Evolutionary conservation across 345 rosid genomes (phyloP).

Genomic region (Dimocarpus longan): DNA sequence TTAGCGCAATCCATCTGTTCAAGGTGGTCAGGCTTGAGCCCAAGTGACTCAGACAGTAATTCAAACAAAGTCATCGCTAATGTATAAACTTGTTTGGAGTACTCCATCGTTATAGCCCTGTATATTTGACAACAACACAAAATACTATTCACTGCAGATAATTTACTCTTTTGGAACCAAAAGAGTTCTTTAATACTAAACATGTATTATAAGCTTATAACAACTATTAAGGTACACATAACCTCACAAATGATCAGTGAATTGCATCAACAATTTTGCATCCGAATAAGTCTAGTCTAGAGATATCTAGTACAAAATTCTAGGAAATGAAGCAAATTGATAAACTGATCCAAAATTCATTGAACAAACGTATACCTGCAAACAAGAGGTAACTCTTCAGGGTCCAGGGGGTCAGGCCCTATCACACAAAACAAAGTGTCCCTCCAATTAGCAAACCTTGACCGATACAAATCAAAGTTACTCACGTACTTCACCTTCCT

Average conservation of each 20-base stretch:
- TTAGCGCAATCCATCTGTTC: slow-evolving; percentile 16
- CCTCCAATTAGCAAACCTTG: slow-evolving; percentile 31
- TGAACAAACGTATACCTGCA: slow-evolving; percentile 18
- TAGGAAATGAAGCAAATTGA: not conserved
- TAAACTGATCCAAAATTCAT: not conserved
- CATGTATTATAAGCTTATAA: no score
- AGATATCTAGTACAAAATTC: not conserved
- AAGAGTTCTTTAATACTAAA: not conserved
- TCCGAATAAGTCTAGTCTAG: no score
- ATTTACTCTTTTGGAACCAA: not conserved
- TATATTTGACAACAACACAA: not conserved
- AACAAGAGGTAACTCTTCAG: slow-evolving; percentile 20
- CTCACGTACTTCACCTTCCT: slow-evolving; percentile 24
- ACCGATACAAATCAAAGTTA: slow-evolving; percentile 21
- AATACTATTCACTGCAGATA: no score
- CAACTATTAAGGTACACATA: no score
- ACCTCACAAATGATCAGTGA: no score
- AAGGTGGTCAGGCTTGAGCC: slow-evolving; percentile 23
- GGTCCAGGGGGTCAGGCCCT: slow-evolving; percentile 17
- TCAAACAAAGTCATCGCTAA: slow-evolving; percentile 19
- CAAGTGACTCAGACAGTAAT: slow-evolving; percentile 29
- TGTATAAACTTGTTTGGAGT: slow-evolving; percentile 17
- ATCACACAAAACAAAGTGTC: slow-evolving; percentile 17
- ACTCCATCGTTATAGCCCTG: slow-evolving; percentile 16
- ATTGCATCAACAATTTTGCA: no score